Percentiles rank a stretch among this genome's conserved stretches.
These are phyloP conservation scores for Lactarius hengduanensis DNA, from an alignment of 768 basidiomycete genomes.

Conservation along the genomic window DNA sequence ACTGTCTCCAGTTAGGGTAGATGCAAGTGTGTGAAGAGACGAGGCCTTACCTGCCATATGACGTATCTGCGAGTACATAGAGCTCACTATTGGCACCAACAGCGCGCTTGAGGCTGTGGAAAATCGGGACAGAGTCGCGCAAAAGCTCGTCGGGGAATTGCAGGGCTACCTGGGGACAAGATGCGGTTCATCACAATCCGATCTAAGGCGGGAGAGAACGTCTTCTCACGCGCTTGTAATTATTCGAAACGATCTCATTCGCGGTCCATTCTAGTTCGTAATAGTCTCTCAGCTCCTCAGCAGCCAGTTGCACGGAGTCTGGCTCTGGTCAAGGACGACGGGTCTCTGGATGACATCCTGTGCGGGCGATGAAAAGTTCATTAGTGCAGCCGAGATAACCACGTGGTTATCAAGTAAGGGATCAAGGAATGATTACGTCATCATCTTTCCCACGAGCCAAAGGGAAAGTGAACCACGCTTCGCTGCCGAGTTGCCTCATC, in stretches of 20 bases:
- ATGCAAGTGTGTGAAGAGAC: background rate
- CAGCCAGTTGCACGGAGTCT: constrained; percentile 34
- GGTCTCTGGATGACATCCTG: constrained; percentile 61
- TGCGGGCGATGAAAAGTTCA: constrained; percentile 53
- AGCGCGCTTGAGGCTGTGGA: constrained; percentile 56
- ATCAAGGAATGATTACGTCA: background rate
- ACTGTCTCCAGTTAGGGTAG: constrained; percentile 39
- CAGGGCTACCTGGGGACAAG: constrained; percentile 62
- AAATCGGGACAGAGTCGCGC: constrained; percentile 82
- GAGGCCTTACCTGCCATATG: constrained; percentile 81
- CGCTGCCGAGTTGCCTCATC: background rate
- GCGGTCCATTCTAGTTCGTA: constrained; percentile 76
- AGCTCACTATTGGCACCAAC: constrained; percentile 54
- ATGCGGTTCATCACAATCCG: constrained; percentile 1
- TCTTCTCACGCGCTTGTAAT: constrained; percentile 62
- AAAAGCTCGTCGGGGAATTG: constrained; percentile 97
- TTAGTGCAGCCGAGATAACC: constrained; percentile 5
- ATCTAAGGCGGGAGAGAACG: constrained; percentile 28
- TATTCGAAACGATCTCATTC: constrained; percentile 54
- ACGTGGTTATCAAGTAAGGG: constrained; percentile 13
- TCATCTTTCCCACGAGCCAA: constrained; percentile 12
- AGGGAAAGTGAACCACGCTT: background rate
- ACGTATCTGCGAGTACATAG: constrained; percentile 95
- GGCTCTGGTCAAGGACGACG: constrained; percentile 47
- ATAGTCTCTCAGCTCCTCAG: constrained; percentile 53